These are phyloP conservation scores for Linum lewisii DNA, from an alignment of 345 rosid species.

Conservation along the genomic window DNA sequence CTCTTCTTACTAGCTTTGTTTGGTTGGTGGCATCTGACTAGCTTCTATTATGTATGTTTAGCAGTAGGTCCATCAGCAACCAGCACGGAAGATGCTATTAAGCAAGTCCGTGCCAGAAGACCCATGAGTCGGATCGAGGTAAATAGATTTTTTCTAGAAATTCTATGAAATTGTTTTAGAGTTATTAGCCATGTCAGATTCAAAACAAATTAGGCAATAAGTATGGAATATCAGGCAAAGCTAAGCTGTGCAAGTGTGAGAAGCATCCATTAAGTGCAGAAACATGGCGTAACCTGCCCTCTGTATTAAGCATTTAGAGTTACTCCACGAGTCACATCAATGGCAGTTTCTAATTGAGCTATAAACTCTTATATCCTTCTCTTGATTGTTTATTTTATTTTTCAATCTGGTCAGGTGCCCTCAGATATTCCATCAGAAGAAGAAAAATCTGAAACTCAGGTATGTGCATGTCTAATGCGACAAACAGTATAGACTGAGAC, in stretches of 20 bases:
- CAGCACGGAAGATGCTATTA: slow-evolving; percentile 42
- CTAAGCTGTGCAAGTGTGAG: not conserved
- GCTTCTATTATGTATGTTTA: slow-evolving; percentile 8
- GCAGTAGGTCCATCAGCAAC: slow-evolving; percentile 38
- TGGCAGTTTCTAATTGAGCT: not conserved
- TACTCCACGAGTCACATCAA: not conserved
- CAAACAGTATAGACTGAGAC: not conserved
- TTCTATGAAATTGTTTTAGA: no score
- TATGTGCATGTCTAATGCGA: no score
- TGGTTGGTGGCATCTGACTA: slow-evolving; percentile 7
- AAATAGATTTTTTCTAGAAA: slow-evolving; percentile 16
- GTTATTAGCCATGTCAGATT: no score
- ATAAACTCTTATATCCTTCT: not conserved
- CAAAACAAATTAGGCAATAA: no score
- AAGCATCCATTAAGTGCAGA: not conserved
- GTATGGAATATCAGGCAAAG: not conserved
- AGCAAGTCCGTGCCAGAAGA: slow-evolving; percentile 65
- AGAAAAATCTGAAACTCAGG: slow-evolving; percentile 41
- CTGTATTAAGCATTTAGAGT: not conserved
- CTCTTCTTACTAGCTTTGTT: slow-evolving; percentile 8
- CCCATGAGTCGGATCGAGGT: slow-evolving; percentile 91
- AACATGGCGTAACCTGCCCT: not conserved
- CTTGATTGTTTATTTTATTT: slow-evolving; percentile 1
- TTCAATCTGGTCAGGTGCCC: slow-evolving; percentile 50
- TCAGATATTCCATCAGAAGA: slow-evolving; percentile 47